A percentile compares a stretch with the other conserved stretches of the same genome.
Conservation (phyloP, 148 eudicot genomes). For the Euryodendron excelsum region DNA sequence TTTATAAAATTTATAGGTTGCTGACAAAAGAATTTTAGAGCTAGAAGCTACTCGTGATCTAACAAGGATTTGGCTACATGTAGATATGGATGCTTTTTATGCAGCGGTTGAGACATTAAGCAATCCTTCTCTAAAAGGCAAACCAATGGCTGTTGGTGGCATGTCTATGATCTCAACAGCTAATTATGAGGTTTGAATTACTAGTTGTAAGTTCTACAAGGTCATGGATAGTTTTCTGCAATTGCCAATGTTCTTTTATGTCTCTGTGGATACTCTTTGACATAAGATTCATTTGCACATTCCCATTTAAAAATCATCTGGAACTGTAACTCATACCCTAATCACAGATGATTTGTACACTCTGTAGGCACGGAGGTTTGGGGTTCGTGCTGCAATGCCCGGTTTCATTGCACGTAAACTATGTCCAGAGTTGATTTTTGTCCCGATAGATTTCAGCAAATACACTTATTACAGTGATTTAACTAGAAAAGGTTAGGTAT, state of each 20-base stretch:
- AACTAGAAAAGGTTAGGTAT: conserved; percentile 78
- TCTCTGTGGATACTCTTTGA: too few relatives aligned
- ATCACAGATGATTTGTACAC: conserved; percentile 20
- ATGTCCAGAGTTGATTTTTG: conserved; percentile 89
- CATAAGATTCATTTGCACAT: background rate
- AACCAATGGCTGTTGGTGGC: conserved; percentile 97
- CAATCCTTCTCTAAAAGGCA: conserved; percentile 70
- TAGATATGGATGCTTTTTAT: conserved; percentile 99
- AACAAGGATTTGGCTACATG: conserved; percentile 92
- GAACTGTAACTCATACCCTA: background rate
- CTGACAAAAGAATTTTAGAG: conserved; percentile 68
- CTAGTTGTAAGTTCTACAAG: conserved; percentile 13
- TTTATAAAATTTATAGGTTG: conserved; percentile 53
- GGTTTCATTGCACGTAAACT: conserved; percentile 94
- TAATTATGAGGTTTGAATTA: conserved; percentile 83
- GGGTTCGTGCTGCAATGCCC: conserved; percentile 99
- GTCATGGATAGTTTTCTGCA: background rate
- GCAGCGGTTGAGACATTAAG: conserved; percentile 95
- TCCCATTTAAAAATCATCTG: background rate
- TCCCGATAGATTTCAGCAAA: conserved; percentile 80
- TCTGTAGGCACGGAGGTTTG: conserved; percentile 85
- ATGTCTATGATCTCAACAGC: conserved; percentile 98
- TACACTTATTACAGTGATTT: conserved; percentile 79
- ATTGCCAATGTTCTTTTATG: background rate
- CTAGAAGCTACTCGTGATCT: conserved; percentile 88